Evolutionary conservation across 805 yeast genomes (phyloP), one percentile per base, ranked within the genome.

Genomic region (Crinitomyces ghanaensis): DNA sequence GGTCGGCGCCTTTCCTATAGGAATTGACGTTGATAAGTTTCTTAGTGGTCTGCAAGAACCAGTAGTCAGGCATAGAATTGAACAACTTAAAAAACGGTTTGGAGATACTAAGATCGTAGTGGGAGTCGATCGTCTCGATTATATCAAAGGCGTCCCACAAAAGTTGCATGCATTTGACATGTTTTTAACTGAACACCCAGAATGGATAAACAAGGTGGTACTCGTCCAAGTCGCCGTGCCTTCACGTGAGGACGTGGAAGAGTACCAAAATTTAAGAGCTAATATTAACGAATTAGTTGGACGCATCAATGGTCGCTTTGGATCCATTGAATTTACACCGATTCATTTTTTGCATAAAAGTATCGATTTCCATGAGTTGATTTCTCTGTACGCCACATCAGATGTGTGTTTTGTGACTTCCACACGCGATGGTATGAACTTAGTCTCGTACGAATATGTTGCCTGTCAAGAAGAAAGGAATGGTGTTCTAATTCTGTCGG

Each of bases 1-100:
- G 19, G 84, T 91, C 22, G 95, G 96, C 16, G 96, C 97, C 0
- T 88, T 86, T 69, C 98, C 99, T n/a, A 91, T 91, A 45, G 99
- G 99, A 37, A 91, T 91, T 39, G 98, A 91, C 51, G 94, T 85
- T 15, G 94, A 84, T 38, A 83, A 82, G 45, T 91, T 91, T 55
- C 61, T 78, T 11, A 80, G 75, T 15, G 97, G 95, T 0, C 57
- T 91, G 44, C 64, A 74, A 43, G 67, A 70, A 39, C 68, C 64
- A 1, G 48, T 61, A 4, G 96, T 86, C 4, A 65, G 70, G 28
- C 55, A 70, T 18, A 68, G 98, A 46, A 74, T 88, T 38, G 48
- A 58, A 21, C 72, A 70, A 37, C 62, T 91, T 38, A 71, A 65
- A 33, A 66, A 69, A 43, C 79, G 80, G 47, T 83, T 81, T 42